These are phyloP conservation scores for Fusarium xylarioides DNA, from an alignment of 2,329 filamentous ascomycete genomes.

Conservation along the genomic window DNA sequence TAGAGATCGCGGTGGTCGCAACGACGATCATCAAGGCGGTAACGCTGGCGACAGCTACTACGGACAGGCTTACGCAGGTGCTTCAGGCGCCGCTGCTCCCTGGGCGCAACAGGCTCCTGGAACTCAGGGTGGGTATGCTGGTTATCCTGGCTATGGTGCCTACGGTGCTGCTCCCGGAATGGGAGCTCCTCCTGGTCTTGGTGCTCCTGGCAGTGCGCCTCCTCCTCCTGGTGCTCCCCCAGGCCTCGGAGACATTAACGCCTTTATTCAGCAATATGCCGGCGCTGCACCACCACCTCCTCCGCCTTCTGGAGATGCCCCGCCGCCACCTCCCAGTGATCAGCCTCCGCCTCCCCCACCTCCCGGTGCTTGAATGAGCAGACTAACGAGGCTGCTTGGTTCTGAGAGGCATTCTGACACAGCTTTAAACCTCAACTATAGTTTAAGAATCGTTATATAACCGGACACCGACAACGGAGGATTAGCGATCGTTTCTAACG, in stretches of 20 bases:
- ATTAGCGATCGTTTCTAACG: constrained; percentile 24
- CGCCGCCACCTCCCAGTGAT: constrained; percentile 73
- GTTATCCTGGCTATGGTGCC: constrained; percentile 58
- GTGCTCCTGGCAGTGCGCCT: constrained; percentile 58
- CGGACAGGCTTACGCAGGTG: constrained; percentile 43
- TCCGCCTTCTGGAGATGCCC: constrained; percentile 63
- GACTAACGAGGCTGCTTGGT: constrained; percentile 14
- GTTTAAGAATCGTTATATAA: constrained; percentile 1
- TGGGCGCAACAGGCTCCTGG: constrained; percentile 67
- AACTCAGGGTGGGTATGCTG: constrained; percentile 66
- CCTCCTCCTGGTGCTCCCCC: constrained; percentile 58
- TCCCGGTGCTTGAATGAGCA: constrained; percentile 54
- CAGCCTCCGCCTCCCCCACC: constrained; percentile 74
- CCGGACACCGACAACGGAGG: neutral
- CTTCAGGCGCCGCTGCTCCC: constrained; percentile 48
- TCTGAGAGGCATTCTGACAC: constrained; percentile 9
- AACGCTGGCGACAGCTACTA: constrained; percentile 45
- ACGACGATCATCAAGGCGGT: constrained; percentile 51
- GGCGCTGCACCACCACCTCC: constrained; percentile 64
- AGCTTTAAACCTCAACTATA: constrained; percentile 1
- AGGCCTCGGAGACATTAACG: constrained; percentile 67
- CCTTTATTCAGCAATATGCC: constrained; percentile 73
- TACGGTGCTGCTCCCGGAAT: constrained; percentile 60
- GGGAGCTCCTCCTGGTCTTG: constrained; percentile 53
- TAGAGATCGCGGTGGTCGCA: constrained; percentile 65